Evolutionary conservation across 768 basidiomycete species (phyloP).

Genomic region (Trametes gibbosa): DNA sequence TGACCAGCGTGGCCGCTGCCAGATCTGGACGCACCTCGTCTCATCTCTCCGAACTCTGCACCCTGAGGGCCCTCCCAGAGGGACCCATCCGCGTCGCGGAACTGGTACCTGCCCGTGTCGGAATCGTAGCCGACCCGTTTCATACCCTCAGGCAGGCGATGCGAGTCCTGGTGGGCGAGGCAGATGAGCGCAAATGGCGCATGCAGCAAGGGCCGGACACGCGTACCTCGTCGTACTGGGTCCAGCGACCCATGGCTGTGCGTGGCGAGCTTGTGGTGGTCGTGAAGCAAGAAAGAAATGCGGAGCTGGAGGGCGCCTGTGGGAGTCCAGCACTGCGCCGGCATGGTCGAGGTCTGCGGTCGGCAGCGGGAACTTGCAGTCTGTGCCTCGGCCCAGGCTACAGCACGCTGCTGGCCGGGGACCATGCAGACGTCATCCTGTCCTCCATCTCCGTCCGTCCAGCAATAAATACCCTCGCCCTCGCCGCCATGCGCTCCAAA

Average conservation of each 20-base stretch:
- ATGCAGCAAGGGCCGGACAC: neutral
- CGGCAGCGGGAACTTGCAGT: neutral
- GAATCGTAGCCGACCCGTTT: conserved; percentile 75
- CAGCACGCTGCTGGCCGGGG: neutral
- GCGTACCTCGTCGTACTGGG: conserved; percentile 37
- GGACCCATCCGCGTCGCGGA: conserved; percentile 52
- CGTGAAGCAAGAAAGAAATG: conserved; percentile 1
- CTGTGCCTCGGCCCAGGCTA: neutral
- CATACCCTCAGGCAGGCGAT: conserved; percentile 51
- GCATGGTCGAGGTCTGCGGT: conserved; percentile 12
- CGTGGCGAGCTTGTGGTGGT: conserved; percentile 3
- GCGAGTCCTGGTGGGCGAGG: conserved; percentile 39
- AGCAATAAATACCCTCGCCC: conserved; percentile 7
- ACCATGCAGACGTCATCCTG: conserved; percentile 9
- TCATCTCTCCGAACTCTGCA: conserved; percentile 55
- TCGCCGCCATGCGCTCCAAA: neutral
- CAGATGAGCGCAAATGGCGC: conserved; percentile 7
- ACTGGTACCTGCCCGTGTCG: conserved; percentile 66
- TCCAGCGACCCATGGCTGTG: conserved; percentile 34
- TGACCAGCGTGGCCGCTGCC: neutral
- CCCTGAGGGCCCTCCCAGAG: conserved; percentile 60
- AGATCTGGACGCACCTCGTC: conserved; percentile 33
- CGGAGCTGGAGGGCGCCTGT: neutral
- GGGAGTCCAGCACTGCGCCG: conserved; percentile 5
- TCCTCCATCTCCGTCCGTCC: neutral